Evolutionary conservation across 352 stramenopile species (phyloP), one percentile per base, ranked within the genome.

Genomic region (Phytophthora boehmeriae): DNA sequence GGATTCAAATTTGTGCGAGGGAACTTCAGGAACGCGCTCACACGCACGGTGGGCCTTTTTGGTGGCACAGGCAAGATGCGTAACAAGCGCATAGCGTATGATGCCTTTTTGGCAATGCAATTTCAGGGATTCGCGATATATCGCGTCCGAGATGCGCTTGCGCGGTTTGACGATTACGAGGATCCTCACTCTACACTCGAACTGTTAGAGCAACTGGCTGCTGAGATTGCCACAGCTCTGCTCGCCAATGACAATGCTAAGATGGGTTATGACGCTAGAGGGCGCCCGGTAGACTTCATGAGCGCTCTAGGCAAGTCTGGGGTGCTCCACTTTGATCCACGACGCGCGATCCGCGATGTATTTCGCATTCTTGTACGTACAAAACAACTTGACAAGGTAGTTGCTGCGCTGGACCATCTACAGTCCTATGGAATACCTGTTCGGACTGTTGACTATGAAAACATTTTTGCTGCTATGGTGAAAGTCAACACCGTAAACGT

Each of bases 391-490:
- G 55, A 55, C 14, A 34, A 75, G 23, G 75, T 75, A 28, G n/a
- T 78, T 5, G 45, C 50, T n/a, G 47, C 77, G 30, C 28, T 88
- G 2, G 66, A 87, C 28, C 50, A 66, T 9, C 59, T 79, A 13
- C 53, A 76, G 14, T 59, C 59, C 2, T 30, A 63, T 36, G 66
- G 63, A 34, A 71, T 87, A 35, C 54, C 43, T 8, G n/a, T 81
- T 22, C 54, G 71, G 47, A 41, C 51, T 32, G 54, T 49, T 3
- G 63, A 86, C 46, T 88, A 86, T 46, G 52, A 72, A 10, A 66
- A 54, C 0, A 46, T 90, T 5, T 71, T 86, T 34, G 63, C 59
- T 19, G 39, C 59, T 36, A 90, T 90, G 76, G 61, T 65, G 44
- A 73, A 76, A 32, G 43, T 39, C 28, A 69, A 54, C 30, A 43